phyloP scores from a whole-genome alignment of 257 asterid species.

The Nicotiana noctiflora region DNA sequence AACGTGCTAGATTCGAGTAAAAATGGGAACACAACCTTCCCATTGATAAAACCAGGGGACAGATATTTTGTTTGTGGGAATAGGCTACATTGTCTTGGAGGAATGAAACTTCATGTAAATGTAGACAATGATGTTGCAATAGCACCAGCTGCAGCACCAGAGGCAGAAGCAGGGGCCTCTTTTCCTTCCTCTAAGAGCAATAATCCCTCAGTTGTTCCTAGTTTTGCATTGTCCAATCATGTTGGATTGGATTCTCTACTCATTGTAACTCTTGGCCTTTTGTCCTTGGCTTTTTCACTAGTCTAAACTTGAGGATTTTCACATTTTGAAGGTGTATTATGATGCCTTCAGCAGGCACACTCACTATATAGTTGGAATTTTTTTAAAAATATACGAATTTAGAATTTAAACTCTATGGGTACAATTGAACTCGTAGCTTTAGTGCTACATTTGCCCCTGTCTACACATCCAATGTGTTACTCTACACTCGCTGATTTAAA shows the following conservation, averaged over 20 bases:
- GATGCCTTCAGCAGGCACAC: too few species aligned
- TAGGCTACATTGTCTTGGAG: constrained; percentile 67
- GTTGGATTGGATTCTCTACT: background rate
- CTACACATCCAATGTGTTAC: background rate
- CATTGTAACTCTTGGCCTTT: background rate
- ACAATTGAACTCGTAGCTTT: too few species aligned
- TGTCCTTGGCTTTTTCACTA: background rate
- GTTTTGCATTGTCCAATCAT: constrained; percentile 5
- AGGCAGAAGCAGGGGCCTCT: constrained; percentile 20
- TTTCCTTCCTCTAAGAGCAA: constrained; percentile 55
- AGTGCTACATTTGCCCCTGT: too few species aligned
- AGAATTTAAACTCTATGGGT: too few species aligned
- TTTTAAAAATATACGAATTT: too few species aligned
- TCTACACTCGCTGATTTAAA: background rate
- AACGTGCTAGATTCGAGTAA: constrained; percentile 53
- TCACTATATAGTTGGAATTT: too few species aligned
- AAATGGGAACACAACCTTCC: constrained; percentile 53
- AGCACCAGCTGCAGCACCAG: constrained; percentile 35
- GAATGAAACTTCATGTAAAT: constrained; percentile 66
- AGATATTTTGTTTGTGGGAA: constrained; percentile 62
- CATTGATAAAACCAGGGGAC: constrained; percentile 44
- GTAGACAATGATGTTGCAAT: constrained; percentile 18
- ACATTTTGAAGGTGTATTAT: background rate
- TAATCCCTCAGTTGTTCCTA: constrained; percentile 20
- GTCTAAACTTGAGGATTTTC: background rate